phyloP scores from a whole-genome alignment of 164 flowering plant species.

The Warburgia ugandensis region DNA sequence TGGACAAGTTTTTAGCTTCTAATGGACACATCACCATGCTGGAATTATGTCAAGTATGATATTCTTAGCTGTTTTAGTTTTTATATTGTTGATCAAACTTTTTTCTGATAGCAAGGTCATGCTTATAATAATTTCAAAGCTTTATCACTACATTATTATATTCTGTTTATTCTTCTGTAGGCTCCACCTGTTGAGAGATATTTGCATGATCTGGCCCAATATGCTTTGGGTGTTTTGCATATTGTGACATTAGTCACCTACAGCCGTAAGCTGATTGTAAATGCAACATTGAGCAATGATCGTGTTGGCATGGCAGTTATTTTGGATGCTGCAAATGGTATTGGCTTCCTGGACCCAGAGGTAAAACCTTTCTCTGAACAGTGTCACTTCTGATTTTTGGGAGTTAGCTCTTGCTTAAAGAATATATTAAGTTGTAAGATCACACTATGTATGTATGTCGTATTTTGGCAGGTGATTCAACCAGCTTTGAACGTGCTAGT shows the following conservation, averaged over 20 bases:
- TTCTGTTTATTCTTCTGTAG: slow-evolving; percentile 27
- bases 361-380: too few relatives aligned
- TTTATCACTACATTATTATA: too few relatives aligned
- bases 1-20: slow-evolving; percentile 59
- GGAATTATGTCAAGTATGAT: slow-evolving; percentile 81
- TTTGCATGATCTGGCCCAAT: slow-evolving; percentile 94
- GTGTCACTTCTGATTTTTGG: too few relatives aligned
- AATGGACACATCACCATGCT: slow-evolving; percentile 86
- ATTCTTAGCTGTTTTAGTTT: neutral
- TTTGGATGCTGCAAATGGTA: slow-evolving; percentile 80
- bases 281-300: slow-evolving; percentile 75
- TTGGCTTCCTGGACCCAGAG: slow-evolving; percentile 75
- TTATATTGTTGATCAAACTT: neutral
- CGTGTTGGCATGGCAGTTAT: slow-evolving; percentile 93
- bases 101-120: neutral
- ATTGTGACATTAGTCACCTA: slow-evolving; percentile 77
- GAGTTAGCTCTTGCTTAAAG: neutral
- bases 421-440: neutral
- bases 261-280: slow-evolving; percentile 75
- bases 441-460: neutral
- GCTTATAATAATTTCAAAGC: too few relatives aligned
- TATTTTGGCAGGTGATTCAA: slow-evolving; percentile 63
- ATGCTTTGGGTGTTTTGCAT: slow-evolving; percentile 94
- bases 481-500: slow-evolving; percentile 79
- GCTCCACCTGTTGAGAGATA: slow-evolving; percentile 96